Evolutionary conservation across 2,329 filamentous ascomycete genomes (phyloP).

Genomic region (Fusarium miscanthi): DNA sequence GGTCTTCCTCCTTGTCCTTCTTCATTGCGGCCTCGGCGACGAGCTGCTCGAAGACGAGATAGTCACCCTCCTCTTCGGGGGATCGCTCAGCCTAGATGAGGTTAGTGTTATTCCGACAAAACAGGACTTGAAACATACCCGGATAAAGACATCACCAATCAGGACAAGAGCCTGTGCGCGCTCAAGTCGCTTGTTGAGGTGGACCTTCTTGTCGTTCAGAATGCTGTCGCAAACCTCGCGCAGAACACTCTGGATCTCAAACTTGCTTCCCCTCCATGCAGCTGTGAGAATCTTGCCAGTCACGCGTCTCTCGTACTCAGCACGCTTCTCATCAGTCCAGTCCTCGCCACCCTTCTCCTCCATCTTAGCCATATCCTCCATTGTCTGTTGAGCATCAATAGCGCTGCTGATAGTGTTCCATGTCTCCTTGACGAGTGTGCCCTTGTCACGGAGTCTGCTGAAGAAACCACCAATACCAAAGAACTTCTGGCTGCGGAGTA

Average conservation of each 20-base stretch:
- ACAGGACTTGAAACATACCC: constrained; percentile 65
- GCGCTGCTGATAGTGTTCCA: constrained; percentile 98
- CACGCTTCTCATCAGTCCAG: constrained; percentile 97
- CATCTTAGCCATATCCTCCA: constrained; percentile 98
- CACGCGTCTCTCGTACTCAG: constrained; percentile 93
- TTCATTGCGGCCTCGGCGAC: constrained; percentile 97
- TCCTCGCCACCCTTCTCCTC: constrained; percentile 96
- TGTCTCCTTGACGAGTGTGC: constrained; percentile 95
- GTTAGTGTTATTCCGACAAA: constrained; percentile 7
- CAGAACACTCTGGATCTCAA: constrained; percentile 96
- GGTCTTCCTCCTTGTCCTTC: constrained; percentile 77
- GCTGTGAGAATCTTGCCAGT: constrained; percentile 98
- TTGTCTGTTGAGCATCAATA: constrained; percentile 96
- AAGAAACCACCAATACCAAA: constrained; percentile 97
- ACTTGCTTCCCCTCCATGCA: constrained; percentile 95
- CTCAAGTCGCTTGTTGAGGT: constrained; percentile 86
- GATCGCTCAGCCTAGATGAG: constrained; percentile 79
- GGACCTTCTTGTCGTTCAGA: constrained; percentile 81
- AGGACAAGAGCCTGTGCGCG: constrained; percentile 89
- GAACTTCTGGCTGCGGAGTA: constrained; percentile 96
- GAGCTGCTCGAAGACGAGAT: constrained; percentile 98
- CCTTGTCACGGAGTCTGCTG: constrained; percentile 93
- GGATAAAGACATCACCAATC: constrained; percentile 87
- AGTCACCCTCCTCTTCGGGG: constrained; percentile 96
- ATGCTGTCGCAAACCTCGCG: constrained; percentile 93